Evolutionary conservation across 768 basidiomycete species (phyloP).

Genomic region (Amanita subjunquillea): DNA sequence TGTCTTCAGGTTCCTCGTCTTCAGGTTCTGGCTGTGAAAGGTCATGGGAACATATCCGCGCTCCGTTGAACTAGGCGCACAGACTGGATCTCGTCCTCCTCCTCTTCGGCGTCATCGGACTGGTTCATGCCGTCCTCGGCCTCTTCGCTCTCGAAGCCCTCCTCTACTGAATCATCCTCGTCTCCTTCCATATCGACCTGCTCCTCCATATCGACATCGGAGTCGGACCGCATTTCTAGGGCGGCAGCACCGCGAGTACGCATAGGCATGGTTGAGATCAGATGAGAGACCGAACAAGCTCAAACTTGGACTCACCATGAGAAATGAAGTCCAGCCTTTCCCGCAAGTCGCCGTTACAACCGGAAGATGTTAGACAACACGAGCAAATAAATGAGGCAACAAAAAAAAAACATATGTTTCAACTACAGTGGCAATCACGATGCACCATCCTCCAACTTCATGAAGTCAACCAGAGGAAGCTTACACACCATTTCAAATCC

Average conservation of each 20-base stretch:
- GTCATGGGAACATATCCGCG: background rate
- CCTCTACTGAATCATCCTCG: slow-evolving; percentile 28
- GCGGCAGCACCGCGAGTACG: slow-evolving; percentile 23
- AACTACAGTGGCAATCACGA: no score
- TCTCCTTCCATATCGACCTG: slow-evolving; percentile 19
- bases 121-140: slow-evolving; percentile 18
- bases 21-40: slow-evolving; percentile 15
- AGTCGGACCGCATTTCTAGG: slow-evolving; percentile 24
- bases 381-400: background rate
- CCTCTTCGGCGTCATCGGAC: slow-evolving; percentile 21
- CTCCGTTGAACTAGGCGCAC: background rate
- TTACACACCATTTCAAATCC: no score
- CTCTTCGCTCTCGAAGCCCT: slow-evolving; percentile 23
- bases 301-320: slow-evolving; percentile 4
- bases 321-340: background rate
- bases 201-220: slow-evolving; percentile 17
- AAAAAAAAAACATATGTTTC: no score
- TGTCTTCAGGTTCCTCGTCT: slow-evolving; percentile 25
- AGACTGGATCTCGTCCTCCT: slow-evolving; percentile 14
- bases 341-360: background rate
- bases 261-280: slow-evolving; percentile 16
- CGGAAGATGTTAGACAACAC: background rate
- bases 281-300: background rate
- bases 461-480: no score
- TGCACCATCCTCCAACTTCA: no score